Conservation (phyloP, 352 stramenopile species). For the Halophytophthora batemanensis region DNA sequence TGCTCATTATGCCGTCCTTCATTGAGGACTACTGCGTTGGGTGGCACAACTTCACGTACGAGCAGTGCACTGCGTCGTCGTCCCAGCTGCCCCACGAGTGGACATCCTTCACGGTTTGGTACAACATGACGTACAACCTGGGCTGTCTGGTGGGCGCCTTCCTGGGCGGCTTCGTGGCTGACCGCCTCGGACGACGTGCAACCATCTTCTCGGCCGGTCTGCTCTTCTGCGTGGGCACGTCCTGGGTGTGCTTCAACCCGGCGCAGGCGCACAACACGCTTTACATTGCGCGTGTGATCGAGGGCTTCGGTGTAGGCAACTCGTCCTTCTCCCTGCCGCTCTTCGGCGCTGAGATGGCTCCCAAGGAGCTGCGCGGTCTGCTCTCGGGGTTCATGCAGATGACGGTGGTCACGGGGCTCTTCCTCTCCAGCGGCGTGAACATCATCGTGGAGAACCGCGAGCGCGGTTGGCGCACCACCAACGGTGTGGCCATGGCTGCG, state of each 20-base stretch:
- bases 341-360: slow-evolving; percentile 28
- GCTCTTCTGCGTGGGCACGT: slow-evolving; percentile 24
- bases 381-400: slow-evolving; percentile 31
- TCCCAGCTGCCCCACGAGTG: slow-evolving; percentile 14
- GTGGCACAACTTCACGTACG: slow-evolving; percentile 25
- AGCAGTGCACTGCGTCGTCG: slow-evolving; percentile 16
- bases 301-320: slow-evolving; percentile 24
- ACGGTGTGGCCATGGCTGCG: slow-evolving; percentile 21
- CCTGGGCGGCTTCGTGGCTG: slow-evolving; percentile 16
- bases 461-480: slow-evolving; percentile 25
- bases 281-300: slow-evolving; percentile 19
- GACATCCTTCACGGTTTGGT: slow-evolving; percentile 22
- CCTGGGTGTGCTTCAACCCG: slow-evolving; percentile 15
- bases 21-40: slow-evolving; percentile 26
- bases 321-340: slow-evolving; percentile 29
- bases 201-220: slow-evolving; percentile 24
- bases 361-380: slow-evolving; percentile 21
- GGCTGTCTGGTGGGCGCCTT: slow-evolving; percentile 22
- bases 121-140: slow-evolving; percentile 27
- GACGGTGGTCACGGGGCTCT: slow-evolving; percentile 22
- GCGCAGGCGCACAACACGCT: slow-evolving; percentile 8
- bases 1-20: slow-evolving; percentile 29
- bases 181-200: slow-evolving; percentile 18
- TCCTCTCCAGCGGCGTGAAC: slow-evolving; percentile 25
- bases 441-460: slow-evolving; percentile 19